These are phyloP conservation scores for Rhizophagus clarus DNA, from an alignment of 192 early-diverging fungal species.

Conservation along the genomic window DNA sequence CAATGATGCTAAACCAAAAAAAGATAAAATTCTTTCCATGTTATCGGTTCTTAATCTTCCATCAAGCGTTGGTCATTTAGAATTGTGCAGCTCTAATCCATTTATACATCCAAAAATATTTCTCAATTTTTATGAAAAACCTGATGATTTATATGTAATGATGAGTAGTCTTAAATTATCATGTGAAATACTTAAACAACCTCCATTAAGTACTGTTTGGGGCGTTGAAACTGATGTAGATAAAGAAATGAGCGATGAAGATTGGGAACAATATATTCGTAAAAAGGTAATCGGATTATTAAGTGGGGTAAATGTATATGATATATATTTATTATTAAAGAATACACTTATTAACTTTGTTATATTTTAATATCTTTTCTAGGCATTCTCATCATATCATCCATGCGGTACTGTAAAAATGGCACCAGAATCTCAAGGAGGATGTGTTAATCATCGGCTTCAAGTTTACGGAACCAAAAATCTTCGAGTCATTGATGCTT, in stretches of 20 bases:
- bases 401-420: constrained; percentile 11
- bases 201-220: neutral
- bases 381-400: neutral
- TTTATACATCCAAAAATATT: too few relatives aligned
- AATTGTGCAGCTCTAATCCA: too few relatives aligned
- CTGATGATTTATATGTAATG: neutral
- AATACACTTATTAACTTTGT: too few relatives aligned
- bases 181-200: neutral
- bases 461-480: constrained; percentile 11
- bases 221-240: neutral
- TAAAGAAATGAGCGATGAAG: neutral
- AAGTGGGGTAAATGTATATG: too few relatives aligned
- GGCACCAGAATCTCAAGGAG: neutral
- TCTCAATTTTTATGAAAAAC: too few relatives aligned
- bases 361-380: too few relatives aligned
- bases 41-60: too few relatives aligned
- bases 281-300: neutral
- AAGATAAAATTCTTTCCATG: too few relatives aligned
- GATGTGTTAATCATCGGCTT: neutral
- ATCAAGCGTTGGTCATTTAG: too few relatives aligned
- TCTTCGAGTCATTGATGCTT: constrained; percentile 7
- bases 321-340: too few relatives aligned
- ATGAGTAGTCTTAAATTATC: neutral
- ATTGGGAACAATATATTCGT: neutral
- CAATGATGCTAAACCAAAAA: too few relatives aligned